Base-by-base conservation (phyloP, 1,139 yeast species). In the Lodderomyces margitis region DNA sequence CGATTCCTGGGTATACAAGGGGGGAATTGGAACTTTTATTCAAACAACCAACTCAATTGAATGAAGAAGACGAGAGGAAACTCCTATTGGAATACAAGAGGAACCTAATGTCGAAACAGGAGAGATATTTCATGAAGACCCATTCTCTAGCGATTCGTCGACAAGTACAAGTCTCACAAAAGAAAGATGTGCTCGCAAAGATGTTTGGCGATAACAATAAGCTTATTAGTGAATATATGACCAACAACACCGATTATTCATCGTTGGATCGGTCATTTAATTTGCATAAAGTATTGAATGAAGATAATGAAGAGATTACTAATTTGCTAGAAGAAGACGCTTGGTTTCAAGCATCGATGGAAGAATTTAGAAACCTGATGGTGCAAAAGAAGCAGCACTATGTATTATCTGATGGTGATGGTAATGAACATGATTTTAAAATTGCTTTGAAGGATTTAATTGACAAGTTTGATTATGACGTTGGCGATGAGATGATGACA, bases 1-100 rank as follows among this genome's bases (percentile, higher is more conserved):
- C 71, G 3, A 62, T 72, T 11, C 78, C 77, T 0, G 76, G 75
- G 7, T 69, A 62, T 46, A 68, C 75, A 3, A 58, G 55, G 34
- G 64, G 64, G 10, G 77, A 72, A 49, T 54, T 70, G 39, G 54
- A 53, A 8, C 51, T 68, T 7, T 45, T 61, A 9, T 30, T 48
- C 8, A 40, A 41, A 21, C 39, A 42, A 19, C 42, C 39, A 9
- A 12, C 35, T 11, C 36, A 40, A 14, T 47, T 44, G 24, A 19
- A 16, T 21, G 60, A 58, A 34, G 62, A 57, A 32, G 67, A 65
- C 19, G 73, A 68, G 43, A 55, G 54, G 36, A 57, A 58, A 36
- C 46, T 59, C 32, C 48, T 70, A 31, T 57, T 61, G 55, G 66
- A 68, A 12, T 57, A 58, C 47, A 56, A 68, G 38, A 65, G 65